Base-by-base conservation (phyloP, 83 land plant species). In the Diphasiastrum complanatum region DNA sequence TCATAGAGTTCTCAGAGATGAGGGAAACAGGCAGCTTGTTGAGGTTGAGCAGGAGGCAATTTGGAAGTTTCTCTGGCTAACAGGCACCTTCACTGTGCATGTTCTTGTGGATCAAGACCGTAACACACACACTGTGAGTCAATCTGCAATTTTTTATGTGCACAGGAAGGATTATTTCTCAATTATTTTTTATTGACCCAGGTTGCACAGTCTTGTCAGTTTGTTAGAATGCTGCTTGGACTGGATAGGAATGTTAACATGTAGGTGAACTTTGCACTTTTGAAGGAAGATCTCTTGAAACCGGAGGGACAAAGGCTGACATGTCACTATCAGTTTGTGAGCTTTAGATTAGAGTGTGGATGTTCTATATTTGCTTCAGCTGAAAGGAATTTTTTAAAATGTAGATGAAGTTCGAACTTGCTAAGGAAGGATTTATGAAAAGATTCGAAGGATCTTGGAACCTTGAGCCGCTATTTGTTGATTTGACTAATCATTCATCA, bases 31-130 rank as follows among this genome's bases (percentile, higher is more conserved):
- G 60, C 99, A 95, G 56, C 73, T 95, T 33, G 96, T 93, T 38
- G 99, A 93, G 75, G 71, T 93, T 47, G 99, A 93, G 51, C 99
- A 93, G 60, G 85, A 84, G 38, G 99, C 99, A 18, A 65, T 78
- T 27, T 93, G 99, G 99, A 85, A 65, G 60, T 93, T 93, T 53
- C 80, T 93, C 63, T 89, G 96, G 81, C 84, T 84, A 76, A 83
- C 99, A 31, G 99, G 99, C 16, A 86, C 86, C 38, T 72, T 93
- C 27, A 62, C 79, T 5, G 80, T 89, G 19, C 86, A 83, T 61
- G 92, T 93, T 57, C 43, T 75, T 28, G 99, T 89, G 4, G 99
- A 93, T 54, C 96, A 93, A 55, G 79, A 89, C 78, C 63, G 91
- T 63, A 70, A 63, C 54, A 67, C 77, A 50, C 77, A 80, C 53